Evolutionary conservation across 768 basidiomycete species (phyloP).

Genomic region (Pleurotus cornucopiae): DNA sequence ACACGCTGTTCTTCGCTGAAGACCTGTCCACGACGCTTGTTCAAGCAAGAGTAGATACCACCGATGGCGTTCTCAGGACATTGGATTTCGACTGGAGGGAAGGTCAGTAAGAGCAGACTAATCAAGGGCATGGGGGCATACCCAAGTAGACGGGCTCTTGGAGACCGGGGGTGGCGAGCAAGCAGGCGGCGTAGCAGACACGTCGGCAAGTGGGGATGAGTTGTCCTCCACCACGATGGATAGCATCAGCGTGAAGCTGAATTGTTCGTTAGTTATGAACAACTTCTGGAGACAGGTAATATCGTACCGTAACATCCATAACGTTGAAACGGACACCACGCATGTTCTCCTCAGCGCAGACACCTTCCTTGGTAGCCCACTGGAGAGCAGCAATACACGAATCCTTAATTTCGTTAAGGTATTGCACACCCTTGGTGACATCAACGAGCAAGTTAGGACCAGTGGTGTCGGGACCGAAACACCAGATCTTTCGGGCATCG

Average conservation of each 20-base stretch:
- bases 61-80: conserved; percentile 97
- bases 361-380: conserved; percentile 99
- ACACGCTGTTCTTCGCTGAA: conserved; percentile 96
- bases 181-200: conserved; percentile 91
- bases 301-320: conserved; percentile 81
- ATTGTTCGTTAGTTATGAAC: not conserved
- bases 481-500: conserved; percentile 99
- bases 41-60: conserved; percentile 91
- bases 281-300: not conserved
- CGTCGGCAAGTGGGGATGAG: conserved; percentile 97
- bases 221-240: conserved; percentile 99
- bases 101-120: conserved; percentile 10
- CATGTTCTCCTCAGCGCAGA: conserved; percentile 96
- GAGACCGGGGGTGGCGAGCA: conserved; percentile 86
- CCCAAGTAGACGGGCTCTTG: conserved; percentile 97
- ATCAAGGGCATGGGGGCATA: conserved; percentile 25
- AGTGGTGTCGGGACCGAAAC: conserved; percentile 97
- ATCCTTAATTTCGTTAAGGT: conserved; percentile 99
- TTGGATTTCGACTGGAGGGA: conserved; percentile 82
- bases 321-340: conserved; percentile 97
- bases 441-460: conserved; percentile 97
- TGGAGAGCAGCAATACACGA: conserved; percentile 99
- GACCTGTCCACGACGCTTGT: conserved; percentile 97
- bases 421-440: conserved; percentile 98
- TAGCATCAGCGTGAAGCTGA: conserved; percentile 97